A percentile compares a stretch with the other conserved stretches of the same genome.
These are phyloP conservation scores for Gautieria morchelliformis DNA, from an alignment of 768 basidiomycete genomes.

Conservation along the genomic window DNA sequence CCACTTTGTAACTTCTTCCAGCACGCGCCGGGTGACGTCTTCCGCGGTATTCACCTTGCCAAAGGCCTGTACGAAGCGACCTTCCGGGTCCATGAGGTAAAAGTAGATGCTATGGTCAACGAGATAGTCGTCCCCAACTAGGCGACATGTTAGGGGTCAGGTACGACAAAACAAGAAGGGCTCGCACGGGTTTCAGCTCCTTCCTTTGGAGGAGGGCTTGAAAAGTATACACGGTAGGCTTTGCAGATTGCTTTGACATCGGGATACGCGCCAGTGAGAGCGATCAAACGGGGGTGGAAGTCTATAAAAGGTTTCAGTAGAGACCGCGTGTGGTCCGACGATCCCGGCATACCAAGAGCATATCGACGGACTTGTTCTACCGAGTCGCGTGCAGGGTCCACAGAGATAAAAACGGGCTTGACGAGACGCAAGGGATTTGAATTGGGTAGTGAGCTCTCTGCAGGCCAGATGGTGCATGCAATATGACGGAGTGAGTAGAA, in stretches of 20 bases:
- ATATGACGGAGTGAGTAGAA: neutral
- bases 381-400: conserved; percentile 92
- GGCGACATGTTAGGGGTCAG: neutral
- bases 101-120: conserved; percentile 97
- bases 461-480: neutral
- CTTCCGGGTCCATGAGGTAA: conserved; percentile 94
- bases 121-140: conserved; percentile 76
- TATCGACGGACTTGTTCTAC: conserved; percentile 33
- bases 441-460: conserved; percentile 59
- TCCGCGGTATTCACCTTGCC: conserved; percentile 69
- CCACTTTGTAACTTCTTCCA: conserved; percentile 39
- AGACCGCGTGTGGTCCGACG: neutral
- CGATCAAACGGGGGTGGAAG: conserved; percentile 86
- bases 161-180: neutral
- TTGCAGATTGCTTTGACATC: conserved; percentile 84
- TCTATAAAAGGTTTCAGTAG: conserved; percentile 31
- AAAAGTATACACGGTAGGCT: conserved; percentile 97
- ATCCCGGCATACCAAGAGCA: conserved; percentile 25
- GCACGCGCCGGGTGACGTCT: conserved; percentile 56
- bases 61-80: conserved; percentile 93
- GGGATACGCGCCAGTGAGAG: conserved; percentile 80
- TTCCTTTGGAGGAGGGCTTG: conserved; percentile 66
- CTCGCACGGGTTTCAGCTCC: conserved; percentile 37
- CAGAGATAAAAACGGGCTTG: conserved; percentile 89
- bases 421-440: conserved; percentile 31